Evolutionary conservation across 768 basidiomycete genomes (phyloP), one percentile per base, ranked within the genome.

Genomic region (Gymnopilus dilepis): DNA sequence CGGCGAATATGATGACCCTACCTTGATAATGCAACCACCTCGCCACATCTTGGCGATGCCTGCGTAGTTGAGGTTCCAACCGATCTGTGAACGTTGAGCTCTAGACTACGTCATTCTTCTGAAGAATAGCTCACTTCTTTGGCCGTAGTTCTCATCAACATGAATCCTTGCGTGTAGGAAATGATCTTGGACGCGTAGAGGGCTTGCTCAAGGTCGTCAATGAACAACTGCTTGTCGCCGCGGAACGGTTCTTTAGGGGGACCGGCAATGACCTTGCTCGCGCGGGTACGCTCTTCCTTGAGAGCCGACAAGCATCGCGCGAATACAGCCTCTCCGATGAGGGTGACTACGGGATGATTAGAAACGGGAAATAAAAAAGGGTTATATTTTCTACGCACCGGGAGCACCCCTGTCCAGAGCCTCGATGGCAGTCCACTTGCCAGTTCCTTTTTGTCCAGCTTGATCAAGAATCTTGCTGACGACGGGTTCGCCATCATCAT

Each of bases 41-140:
- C 97, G 94, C 97, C 97, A 99, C 95, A 99, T 99, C 68, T 84
- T 87, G 33, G 97, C 97, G 73, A 99, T 99, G 63, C 95, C 96
- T 69, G 95, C 90, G 74, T 97, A 97, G 85, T 99, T 98, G 75
- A 99, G 82, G 76, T 92, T 87, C 97, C 97, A 99, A 65, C 72
- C 74, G 68, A 91, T 72, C 90, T 92, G 63, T 2, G 12, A 48
- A 34, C 33, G 41, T 37, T 45, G 30, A 31, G n/a, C 34, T 24
- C 26, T 6, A 30, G 5, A 26, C 17, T 6, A 24, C 8, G n/a
- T 40, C 15, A 22, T 24, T 21, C n/a, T 41, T 15, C 30, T n/a
- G n/a, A 15, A 28, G 22, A 13, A 15, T 19, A 22, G 69, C 77
- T 59, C 48, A 88, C 90, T 84, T 97, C 95, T 77, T 94, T 94